Conservation (phyloP, 768 basidiomycete genomes). For the Leccinellum luteum region DNA sequence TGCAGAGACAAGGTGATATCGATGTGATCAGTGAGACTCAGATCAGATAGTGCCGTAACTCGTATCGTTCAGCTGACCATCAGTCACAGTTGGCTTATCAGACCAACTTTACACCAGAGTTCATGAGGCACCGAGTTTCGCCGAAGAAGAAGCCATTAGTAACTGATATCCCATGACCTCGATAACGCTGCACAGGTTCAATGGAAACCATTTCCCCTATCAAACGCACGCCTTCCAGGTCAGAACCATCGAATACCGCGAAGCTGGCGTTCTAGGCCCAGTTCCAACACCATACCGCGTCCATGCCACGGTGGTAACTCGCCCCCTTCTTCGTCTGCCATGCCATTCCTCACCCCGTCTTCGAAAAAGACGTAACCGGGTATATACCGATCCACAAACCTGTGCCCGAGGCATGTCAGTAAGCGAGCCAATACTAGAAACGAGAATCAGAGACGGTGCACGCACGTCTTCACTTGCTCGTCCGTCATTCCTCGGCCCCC, state of each 20-base stretch:
- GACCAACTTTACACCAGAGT: background rate
- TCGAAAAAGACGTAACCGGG: constrained; percentile 90
- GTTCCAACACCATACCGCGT: constrained; percentile 48
- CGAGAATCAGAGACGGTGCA: background rate
- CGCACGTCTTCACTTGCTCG: constrained; percentile 59
- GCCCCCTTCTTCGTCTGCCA: constrained; percentile 20
- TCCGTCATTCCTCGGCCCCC: constrained; percentile 91
- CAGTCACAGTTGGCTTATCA: background rate
- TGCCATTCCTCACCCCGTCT: constrained; percentile 47
- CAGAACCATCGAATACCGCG: constrained; percentile 42
- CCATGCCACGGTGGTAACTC: constrained; percentile 41
- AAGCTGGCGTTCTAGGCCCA: constrained; percentile 55
- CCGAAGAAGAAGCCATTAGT: background rate
- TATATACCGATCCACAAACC: constrained; percentile 91
- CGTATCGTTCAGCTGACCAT: constrained; percentile 2
- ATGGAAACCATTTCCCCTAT: background rate
- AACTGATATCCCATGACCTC: background rate
- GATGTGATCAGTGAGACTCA: background rate
- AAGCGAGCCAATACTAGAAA: background rate
- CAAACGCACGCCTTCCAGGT: background rate
- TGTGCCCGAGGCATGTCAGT: constrained; percentile 25
- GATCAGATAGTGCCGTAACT: background rate
- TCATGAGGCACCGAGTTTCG: background rate
- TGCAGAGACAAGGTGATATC: constrained; percentile 20
- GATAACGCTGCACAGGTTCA: background rate